Conservation (phyloP, 176 grass and related monocot species). For the Puccinellia tenuiflora region DNA sequence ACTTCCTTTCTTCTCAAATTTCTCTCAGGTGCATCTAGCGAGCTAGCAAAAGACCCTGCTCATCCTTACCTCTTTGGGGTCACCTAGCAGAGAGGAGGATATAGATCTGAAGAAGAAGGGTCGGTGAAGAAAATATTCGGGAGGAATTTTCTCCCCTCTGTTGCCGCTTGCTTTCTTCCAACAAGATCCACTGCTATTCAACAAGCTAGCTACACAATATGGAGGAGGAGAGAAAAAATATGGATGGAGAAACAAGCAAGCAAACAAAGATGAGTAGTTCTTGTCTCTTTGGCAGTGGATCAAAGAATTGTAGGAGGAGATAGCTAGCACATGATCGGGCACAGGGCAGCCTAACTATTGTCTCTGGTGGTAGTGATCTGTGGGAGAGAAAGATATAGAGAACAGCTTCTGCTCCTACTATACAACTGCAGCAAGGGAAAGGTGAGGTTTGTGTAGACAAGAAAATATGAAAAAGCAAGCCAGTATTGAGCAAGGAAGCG, state of each 20-base stretch:
- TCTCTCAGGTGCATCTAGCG: conserved; percentile 19
- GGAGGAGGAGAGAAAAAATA: not conserved
- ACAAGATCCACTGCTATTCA: conserved; percentile 26
- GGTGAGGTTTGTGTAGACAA: conserved; percentile 27
- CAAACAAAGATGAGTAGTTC: conserved; percentile 18
- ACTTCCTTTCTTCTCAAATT: not conserved
- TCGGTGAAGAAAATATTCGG: not conserved
- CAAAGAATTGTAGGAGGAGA: conserved; percentile 28
- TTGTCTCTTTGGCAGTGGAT: conserved; percentile 30
- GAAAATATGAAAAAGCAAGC: conserved; percentile 38
- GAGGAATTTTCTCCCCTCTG: not conserved
- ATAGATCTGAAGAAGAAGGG: conserved; percentile 38
- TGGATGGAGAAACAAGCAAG: not conserved
- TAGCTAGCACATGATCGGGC: conserved; percentile 39
- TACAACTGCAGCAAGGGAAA: conserved; percentile 45
- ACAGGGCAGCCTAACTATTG: conserved; percentile 31
- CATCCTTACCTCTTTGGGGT: conserved; percentile 44
- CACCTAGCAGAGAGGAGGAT: conserved; percentile 18
- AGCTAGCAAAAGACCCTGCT: not conserved
- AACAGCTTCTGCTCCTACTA: conserved; percentile 18
- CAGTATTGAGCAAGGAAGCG: conserved; percentile 29
- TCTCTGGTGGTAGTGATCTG: conserved; percentile 25
- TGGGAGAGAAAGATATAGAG: not conserved
- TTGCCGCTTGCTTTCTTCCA: conserved; percentile 29
- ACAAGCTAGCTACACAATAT: conserved; percentile 21